Base-by-base conservation (phyloP, 2,329 filamentous ascomycete genomes). In the Beauveria australis region DNA sequence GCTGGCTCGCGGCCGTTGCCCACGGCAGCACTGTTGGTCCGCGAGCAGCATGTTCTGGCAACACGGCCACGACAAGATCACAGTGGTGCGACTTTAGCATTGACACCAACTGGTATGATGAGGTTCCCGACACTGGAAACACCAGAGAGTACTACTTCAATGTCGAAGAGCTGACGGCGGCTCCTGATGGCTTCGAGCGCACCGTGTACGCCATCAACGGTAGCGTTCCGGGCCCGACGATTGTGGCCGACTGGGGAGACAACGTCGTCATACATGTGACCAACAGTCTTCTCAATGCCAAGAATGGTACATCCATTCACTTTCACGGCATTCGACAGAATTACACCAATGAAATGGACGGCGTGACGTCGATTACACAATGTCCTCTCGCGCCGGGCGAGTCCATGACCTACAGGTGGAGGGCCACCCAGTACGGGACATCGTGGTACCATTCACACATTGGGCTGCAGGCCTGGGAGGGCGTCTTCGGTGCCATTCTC, bases 391-490 rank as follows among this genome's bases (percentile, higher is more conserved):
- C 82, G 0, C 79, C 81, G 0, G 81, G 81, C 0, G 66, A 78
- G 6, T 75, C 74, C 1, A 76, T 78, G 49, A 84, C 80, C 1
- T 89, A 89, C 71, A 79, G 70, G 2, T 88, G 81, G 73, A 75
- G 76, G 48, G 82, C 80, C 3, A 81, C 78, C 0, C 75, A 81
- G 65, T 81, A 84, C 69, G 81, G 84, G 10, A 74, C 78, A 0
- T 75, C 75, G 3, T 86, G 81, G 81, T 87, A 86, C 59, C 85
- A 88, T 68, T 83, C 80, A 1, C 85, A 88, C 67, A 82, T 81
- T 65, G 74, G 74, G 3, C 66, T 77, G 0, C 76, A 79, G 61
- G 70, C 73, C 0, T 78, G 73, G 70, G 77, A 86, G 60, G 86
- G 86, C 1, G 71, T 87, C 0, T 75, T 82, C 30, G 86, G 86